Evolutionary conservation across 495 filamentous ascomycete species (phyloP).

Genomic region (Xylaria palmicola): DNA sequence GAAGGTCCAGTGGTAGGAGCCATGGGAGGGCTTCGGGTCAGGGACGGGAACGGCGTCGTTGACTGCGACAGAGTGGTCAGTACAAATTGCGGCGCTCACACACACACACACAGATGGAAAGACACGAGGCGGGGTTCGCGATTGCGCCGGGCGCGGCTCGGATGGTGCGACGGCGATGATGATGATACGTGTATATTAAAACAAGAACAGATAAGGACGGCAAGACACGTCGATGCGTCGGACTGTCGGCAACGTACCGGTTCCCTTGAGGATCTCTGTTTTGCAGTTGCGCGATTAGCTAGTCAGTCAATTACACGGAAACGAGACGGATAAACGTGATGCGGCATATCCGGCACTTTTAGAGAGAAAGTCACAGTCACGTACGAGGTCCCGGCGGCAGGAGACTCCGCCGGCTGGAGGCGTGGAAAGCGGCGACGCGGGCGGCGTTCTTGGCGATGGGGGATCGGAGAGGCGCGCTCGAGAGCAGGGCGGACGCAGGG

Average conservation of each 20-base stretch:
- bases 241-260: too few relatives aligned
- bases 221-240: too few relatives aligned
- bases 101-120: too few relatives aligned
- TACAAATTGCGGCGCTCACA: too few relatives aligned
- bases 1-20: slow-evolving; percentile 97
- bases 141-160: too few relatives aligned
- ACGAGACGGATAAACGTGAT: slow-evolving; percentile 3
- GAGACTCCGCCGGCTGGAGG: slow-evolving; percentile 63
- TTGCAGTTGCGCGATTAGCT: slow-evolving; percentile 11
- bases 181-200: background rate
- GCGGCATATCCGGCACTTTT: slow-evolving; percentile 24
- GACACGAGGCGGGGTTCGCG: too few relatives aligned
- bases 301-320: background rate
- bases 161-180: background rate
- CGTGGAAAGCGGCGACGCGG: slow-evolving; percentile 68
- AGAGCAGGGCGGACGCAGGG: slow-evolving; percentile 17
- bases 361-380: too few relatives aligned
- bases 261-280: slow-evolving; percentile 73
- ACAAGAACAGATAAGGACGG: too few relatives aligned
- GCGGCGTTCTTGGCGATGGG: slow-evolving; percentile 33
- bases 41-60: slow-evolving; percentile 88
- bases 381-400: slow-evolving; percentile 69
- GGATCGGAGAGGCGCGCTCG: slow-evolving; percentile 32
- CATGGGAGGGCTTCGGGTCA: slow-evolving; percentile 67
- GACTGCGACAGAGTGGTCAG: slow-evolving; percentile 45